phyloP scores from a whole-genome alignment of 768 basidiomycete species.

The Lyophyllum semitale region DNA sequence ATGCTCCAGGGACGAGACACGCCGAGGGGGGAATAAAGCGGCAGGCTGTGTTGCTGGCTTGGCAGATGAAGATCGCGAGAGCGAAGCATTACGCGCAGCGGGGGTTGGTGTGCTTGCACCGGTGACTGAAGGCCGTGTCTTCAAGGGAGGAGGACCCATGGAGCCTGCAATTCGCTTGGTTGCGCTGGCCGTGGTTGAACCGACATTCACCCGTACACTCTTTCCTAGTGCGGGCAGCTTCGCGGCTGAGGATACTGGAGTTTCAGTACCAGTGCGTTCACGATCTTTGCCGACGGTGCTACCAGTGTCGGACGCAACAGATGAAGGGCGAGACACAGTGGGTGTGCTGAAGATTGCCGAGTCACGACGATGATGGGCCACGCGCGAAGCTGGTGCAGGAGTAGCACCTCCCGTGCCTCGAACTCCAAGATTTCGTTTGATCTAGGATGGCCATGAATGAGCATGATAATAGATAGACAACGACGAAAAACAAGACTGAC shows the following conservation, averaged over 20 bases:
- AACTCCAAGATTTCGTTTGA: conserved; percentile 64
- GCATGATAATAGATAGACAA: background rate
- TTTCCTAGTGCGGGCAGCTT: conserved; percentile 47
- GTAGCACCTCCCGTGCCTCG: conserved; percentile 58
- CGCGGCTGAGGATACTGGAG: conserved; percentile 24
- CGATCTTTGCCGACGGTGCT: conserved; percentile 37
- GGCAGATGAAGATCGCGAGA: conserved; percentile 35
- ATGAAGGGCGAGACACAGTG: conserved; percentile 51
- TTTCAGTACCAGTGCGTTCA: conserved; percentile 37
- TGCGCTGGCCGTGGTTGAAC: conserved; percentile 22
- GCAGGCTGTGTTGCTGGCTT: conserved; percentile 29
- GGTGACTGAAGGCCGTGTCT: conserved; percentile 35
- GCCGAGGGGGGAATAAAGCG: conserved; percentile 33
- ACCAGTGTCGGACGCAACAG: conserved; percentile 54
- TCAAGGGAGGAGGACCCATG: conserved; percentile 54
- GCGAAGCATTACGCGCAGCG: conserved; percentile 30
- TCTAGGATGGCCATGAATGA: conserved; percentile 33
- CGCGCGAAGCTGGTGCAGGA: conserved; percentile 48
- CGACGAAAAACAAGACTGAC: conserved; percentile 43
- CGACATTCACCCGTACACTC: conserved; percentile 49
- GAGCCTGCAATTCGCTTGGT: conserved; percentile 35
- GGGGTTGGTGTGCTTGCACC: conserved; percentile 43
- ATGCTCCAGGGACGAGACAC: conserved; percentile 35
- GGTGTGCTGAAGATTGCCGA: conserved; percentile 62
- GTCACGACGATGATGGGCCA: conserved; percentile 47